Percentiles rank a stretch among this genome's conserved stretches.
Conservation (phyloP, 257 asterid genomes). For the Penstemon davidsonii region DNA sequence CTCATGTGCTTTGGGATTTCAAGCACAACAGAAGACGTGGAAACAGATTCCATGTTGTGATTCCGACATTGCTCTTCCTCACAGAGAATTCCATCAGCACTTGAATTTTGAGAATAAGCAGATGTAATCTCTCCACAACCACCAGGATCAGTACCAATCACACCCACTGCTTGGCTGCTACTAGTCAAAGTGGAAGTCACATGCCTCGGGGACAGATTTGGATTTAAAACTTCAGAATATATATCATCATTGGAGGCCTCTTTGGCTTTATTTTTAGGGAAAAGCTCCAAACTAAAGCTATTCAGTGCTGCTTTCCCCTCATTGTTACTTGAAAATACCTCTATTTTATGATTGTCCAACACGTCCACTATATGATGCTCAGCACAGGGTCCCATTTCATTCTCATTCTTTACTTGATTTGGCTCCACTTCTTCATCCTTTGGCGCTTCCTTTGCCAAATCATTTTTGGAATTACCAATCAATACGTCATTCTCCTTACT, state of each 20-base stretch:
- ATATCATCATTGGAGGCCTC: slow-evolving; percentile 83
- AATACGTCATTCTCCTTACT: slow-evolving; percentile 22
- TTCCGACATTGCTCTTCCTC: slow-evolving; percentile 51
- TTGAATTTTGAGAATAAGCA: slow-evolving; percentile 47
- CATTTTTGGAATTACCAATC: slow-evolving; percentile 23
- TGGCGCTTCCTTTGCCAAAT: slow-evolving; percentile 29
- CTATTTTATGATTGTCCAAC: slow-evolving; percentile 30
- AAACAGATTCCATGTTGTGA: slow-evolving; percentile 45
- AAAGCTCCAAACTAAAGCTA: slow-evolving; percentile 39
- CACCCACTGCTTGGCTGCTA: slow-evolving; percentile 53
- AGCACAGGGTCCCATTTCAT: slow-evolving; percentile 27
- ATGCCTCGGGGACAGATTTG: slow-evolving; percentile 68
- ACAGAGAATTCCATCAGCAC: slow-evolving; percentile 51
- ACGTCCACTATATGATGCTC: slow-evolving; percentile 31
- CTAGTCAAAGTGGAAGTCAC: slow-evolving; percentile 53
- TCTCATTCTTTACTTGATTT: slow-evolving; percentile 27
- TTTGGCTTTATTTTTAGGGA: slow-evolving; percentile 42
- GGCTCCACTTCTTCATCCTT: slow-evolving; percentile 36
- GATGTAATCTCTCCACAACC: slow-evolving; percentile 82
- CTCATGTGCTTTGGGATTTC: slow-evolving; percentile 92
- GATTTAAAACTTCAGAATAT: slow-evolving; percentile 82
- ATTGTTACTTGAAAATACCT: slow-evolving; percentile 26
- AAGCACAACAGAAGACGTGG: slow-evolving; percentile 71
- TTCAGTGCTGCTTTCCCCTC: slow-evolving; percentile 32
- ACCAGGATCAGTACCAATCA: slow-evolving; percentile 44